Conservation (phyloP, 225 moss, liverwort and hornwort genomes). For the Lunularia cruciata region DNA sequence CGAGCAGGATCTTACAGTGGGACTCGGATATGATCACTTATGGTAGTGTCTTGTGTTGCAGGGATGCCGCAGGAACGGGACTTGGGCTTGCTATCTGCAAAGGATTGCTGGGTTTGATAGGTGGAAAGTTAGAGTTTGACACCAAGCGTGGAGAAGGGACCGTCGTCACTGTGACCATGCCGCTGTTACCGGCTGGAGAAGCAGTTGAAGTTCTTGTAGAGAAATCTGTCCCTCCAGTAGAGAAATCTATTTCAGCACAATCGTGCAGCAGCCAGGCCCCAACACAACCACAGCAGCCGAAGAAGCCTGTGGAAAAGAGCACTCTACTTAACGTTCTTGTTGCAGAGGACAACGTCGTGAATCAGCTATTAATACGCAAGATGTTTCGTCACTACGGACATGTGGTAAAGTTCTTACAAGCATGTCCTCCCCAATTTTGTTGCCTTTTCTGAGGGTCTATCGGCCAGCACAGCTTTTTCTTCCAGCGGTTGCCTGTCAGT, state of each 20-base stretch:
- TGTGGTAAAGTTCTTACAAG: slow-evolving; percentile 46
- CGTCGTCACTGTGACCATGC: slow-evolving; percentile 64
- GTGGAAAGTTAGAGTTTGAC: slow-evolving; percentile 63
- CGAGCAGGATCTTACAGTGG: neutral
- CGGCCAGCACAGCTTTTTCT: neutral
- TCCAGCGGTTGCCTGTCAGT: neutral
- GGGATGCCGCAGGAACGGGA: slow-evolving; percentile 79
- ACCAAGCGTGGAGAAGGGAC: slow-evolving; percentile 72
- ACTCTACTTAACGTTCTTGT: slow-evolving; percentile 66
- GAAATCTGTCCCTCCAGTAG: slow-evolving; percentile 18
- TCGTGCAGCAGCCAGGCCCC: slow-evolving; percentile 19
- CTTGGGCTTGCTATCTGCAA: slow-evolving; percentile 89
- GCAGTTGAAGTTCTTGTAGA: slow-evolving; percentile 55
- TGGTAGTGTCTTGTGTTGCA: slow-evolving; percentile 9
- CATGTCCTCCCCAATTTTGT: neutral
- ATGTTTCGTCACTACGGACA: slow-evolving; percentile 85
- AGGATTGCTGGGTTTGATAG: slow-evolving; percentile 73
- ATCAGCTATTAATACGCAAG: slow-evolving; percentile 81
- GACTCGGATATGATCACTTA: neutral
- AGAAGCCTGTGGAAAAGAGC: slow-evolving; percentile 24
- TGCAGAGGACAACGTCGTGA: slow-evolving; percentile 96
- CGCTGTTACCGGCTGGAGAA: slow-evolving; percentile 69
- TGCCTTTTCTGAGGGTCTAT: neutral
- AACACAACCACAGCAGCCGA: slow-evolving; percentile 12
- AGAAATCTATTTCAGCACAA: slow-evolving; percentile 33